phyloP scores from a whole-genome alignment of 1,284 basidiomycete species.

The Fomitopsis pinicola region DNA sequence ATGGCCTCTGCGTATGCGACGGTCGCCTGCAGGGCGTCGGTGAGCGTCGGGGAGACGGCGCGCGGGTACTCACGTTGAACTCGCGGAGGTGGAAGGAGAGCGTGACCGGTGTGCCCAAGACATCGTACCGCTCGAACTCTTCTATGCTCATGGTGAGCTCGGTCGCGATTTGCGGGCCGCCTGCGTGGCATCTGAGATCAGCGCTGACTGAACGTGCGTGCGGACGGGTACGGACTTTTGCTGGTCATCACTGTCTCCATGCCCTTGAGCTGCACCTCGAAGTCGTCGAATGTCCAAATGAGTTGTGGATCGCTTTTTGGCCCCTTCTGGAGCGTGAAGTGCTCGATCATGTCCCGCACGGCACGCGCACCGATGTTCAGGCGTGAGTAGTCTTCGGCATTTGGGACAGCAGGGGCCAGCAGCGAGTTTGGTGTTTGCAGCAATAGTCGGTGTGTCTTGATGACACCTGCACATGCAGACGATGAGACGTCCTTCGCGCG shows the following conservation, averaged over 20 bases:
- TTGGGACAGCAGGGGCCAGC: conserved; percentile 56
- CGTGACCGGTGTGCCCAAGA: conserved; percentile 54
- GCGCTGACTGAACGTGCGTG: neutral
- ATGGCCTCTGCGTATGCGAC: conserved; percentile 72
- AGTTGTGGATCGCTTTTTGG: conserved; percentile 69
- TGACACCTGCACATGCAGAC: conserved; percentile 46
- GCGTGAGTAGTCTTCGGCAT: conserved; percentile 52
- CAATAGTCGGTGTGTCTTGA: conserved; percentile 73
- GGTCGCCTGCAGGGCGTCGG: conserved; percentile 49
- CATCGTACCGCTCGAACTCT: conserved; percentile 73
- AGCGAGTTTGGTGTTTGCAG: conserved; percentile 53
- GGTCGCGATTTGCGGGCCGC: conserved; percentile 60
- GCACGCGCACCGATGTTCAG: conserved; percentile 66
- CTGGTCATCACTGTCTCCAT: conserved; percentile 60
- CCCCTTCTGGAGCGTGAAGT: conserved; percentile 62
- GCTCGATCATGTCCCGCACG: conserved; percentile 74
- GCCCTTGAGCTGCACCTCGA: conserved; percentile 64
- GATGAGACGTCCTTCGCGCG: conserved; percentile 5
- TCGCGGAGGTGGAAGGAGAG: conserved; percentile 78
- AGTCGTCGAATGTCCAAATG: conserved; percentile 67
- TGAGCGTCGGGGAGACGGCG: neutral
- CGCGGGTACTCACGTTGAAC: conserved; percentile 56
- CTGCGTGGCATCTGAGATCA: conserved; percentile 28
- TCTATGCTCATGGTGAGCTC: conserved; percentile 69
- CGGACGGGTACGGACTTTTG: conserved; percentile 43